These are phyloP conservation scores for Tremella yokohamensis DNA, from an alignment of 768 basidiomycete species.

Conservation along the genomic window DNA sequence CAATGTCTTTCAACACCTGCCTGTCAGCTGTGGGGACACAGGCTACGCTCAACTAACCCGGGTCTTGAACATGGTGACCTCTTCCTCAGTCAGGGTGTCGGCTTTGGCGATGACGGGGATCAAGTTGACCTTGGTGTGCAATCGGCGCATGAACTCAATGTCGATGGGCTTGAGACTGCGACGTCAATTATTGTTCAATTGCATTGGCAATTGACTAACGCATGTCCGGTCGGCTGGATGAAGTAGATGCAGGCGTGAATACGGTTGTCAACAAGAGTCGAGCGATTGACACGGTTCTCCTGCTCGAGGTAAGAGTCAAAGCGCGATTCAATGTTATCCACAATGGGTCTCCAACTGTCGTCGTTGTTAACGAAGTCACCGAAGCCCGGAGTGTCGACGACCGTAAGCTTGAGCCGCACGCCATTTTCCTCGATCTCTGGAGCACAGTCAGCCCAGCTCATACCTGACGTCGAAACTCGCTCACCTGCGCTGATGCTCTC, in stretches of 20 bases:
- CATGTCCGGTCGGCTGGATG: constrained; percentile 96
- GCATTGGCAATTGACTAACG: constrained; percentile 58
- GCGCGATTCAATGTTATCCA: constrained; percentile 96
- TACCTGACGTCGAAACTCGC: constrained; percentile 37
- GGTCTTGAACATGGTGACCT: constrained; percentile 86
- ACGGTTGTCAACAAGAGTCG: constrained; percentile 90
- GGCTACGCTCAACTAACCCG: constrained; percentile 57
- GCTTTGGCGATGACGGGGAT: constrained; percentile 98
- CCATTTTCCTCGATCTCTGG: constrained; percentile 98
- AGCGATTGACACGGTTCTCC: constrained; percentile 95
- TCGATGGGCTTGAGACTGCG: constrained; percentile 93
- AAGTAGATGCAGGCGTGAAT: constrained; percentile 99
- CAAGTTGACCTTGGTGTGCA: constrained; percentile 95
- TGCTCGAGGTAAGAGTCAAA: constrained; percentile 97
- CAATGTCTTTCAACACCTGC: constrained; percentile 88
- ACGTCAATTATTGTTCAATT: background rate
- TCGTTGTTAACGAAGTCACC: constrained; percentile 99
- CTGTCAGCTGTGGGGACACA: background rate
- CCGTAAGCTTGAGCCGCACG: constrained; percentile 92
- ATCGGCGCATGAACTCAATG: constrained; percentile 96
- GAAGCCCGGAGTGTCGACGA: constrained; percentile 98
- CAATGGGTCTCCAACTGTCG: constrained; percentile 97
- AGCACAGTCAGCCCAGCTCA: constrained; percentile 14
- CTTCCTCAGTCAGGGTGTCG: constrained; percentile 95
- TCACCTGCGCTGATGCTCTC: constrained; percentile 96